phyloP scores from a whole-genome alignment of 2,329 filamentous ascomycete species.

The Hyphodiscus sp. region DNA sequence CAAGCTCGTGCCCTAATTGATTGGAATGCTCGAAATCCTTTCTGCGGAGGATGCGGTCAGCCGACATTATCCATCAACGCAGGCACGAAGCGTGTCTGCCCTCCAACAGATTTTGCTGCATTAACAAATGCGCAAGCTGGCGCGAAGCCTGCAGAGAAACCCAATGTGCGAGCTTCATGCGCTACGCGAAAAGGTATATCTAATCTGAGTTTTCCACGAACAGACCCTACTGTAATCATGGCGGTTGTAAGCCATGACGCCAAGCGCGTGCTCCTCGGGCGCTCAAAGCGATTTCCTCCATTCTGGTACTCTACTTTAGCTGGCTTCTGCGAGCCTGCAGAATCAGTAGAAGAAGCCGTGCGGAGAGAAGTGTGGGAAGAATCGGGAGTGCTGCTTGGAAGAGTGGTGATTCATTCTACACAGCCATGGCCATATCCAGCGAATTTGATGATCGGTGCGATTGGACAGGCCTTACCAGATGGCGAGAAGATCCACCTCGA shows the following conservation, averaged over 20 bases:
- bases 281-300: conserved; percentile 75
- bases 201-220: conserved; percentile 87
- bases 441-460: conserved; percentile 79
- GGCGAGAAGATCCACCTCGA: conserved; percentile 77
- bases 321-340: conserved; percentile 78
- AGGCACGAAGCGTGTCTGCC: conserved; percentile 75
- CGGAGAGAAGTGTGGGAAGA: conserved; percentile 84
- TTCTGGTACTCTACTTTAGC: conserved; percentile 86
- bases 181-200: conserved; percentile 78
- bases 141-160: conserved; percentile 31
- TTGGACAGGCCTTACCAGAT: conserved; percentile 75
- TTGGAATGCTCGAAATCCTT: conserved; percentile 91
- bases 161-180: conserved; percentile 60
- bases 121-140: conserved; percentile 33
- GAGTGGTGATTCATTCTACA: conserved; percentile 75
- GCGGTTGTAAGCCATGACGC: conserved; percentile 80
- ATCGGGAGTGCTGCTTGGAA: conserved; percentile 66
- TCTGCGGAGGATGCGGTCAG: conserved; percentile 83
- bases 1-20: conserved; percentile 83
- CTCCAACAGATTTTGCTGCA: conserved; percentile 55
- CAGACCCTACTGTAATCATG: conserved; percentile 83
- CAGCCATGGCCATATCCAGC: conserved; percentile 86
- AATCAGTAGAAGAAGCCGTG: conserved; percentile 80
- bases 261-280: conserved; percentile 63
- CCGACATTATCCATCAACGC: conserved; percentile 72